phyloP scores from a whole-genome alignment of 129 eudicot species.

The Artemisia annua region DNA sequence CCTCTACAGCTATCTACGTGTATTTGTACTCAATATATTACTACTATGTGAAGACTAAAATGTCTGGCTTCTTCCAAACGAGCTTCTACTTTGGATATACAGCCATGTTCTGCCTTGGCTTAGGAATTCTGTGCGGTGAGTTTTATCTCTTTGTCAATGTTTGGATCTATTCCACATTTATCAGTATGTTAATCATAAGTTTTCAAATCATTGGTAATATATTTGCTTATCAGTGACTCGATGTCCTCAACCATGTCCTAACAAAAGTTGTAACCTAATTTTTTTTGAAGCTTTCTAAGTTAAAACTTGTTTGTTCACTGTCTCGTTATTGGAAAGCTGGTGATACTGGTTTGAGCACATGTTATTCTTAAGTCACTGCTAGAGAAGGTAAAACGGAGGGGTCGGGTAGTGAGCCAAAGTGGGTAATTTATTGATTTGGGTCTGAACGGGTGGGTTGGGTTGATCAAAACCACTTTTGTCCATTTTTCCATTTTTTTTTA shows the following conservation, averaged over 20 bases:
- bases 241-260: no score
- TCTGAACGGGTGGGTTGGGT: not conserved
- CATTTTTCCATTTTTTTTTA: not conserved
- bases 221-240: not conserved
- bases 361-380: not conserved
- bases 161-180: not conserved
- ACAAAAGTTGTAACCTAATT: not conserved
- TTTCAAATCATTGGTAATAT: not conserved
- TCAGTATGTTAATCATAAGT: not conserved
- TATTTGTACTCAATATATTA: constrained; percentile 70
- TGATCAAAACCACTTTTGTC: not conserved
- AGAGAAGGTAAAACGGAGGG: not conserved
- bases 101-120: constrained; percentile 72
- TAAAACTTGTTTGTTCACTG: not conserved
- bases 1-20: constrained; percentile 76
- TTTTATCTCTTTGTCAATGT: constrained; percentile 2
- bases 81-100: constrained; percentile 86
- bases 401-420: not conserved
- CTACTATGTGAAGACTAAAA: constrained; percentile 74
- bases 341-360: not conserved
- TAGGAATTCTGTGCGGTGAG: constrained; percentile 75
- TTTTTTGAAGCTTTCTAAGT: not conserved
- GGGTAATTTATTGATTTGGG: not conserved
- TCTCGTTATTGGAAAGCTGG: not conserved
- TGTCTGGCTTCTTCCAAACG: constrained; percentile 87